phyloP scores from a whole-genome alignment of 106 monocot genomes.

The Allium sativum region DNA sequence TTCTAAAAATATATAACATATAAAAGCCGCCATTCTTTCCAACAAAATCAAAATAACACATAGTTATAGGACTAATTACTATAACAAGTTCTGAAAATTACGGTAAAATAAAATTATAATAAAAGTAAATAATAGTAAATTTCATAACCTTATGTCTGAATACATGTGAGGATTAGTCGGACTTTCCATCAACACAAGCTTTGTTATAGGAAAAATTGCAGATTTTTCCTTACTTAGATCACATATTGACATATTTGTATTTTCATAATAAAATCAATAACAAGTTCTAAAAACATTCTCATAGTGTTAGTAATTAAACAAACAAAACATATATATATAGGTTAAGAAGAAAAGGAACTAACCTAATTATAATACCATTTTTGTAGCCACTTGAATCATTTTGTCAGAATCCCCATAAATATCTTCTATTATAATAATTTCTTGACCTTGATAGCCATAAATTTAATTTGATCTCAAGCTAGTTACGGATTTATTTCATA shows the following conservation, averaged over 20 bases:
- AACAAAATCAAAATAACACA: too few relatives aligned
- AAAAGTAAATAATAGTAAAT: too few relatives aligned
- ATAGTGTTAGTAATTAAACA: not conserved
- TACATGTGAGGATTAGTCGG: constrained; percentile 89
- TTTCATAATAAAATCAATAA: constrained; percentile 2
- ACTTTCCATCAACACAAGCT: constrained; percentile 89
- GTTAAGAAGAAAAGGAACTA: constrained; percentile 12
- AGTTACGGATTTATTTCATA: not conserved
- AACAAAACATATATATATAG: not conserved
- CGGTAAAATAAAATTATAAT: too few relatives aligned
- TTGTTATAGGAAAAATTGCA: constrained; percentile 54
- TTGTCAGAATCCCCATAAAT: constrained; percentile 93
- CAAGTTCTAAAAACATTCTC: not conserved
- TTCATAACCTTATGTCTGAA: constrained; percentile 61
- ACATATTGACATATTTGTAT: constrained; percentile 58
- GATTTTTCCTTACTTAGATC: constrained; percentile 44
- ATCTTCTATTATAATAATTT: constrained; percentile 85
- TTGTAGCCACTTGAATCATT: constrained; percentile 59
- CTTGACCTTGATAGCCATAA: constrained; percentile 40
- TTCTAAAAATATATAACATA: too few relatives aligned
- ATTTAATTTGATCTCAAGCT: not conserved
- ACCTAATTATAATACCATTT: constrained; percentile 75
- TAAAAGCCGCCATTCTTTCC: too few relatives aligned
- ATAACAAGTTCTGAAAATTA: too few relatives aligned
- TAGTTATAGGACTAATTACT: too few relatives aligned